phyloP scores from a whole-genome alignment of 163 green algal genomes.

The Prototheca cutis region DNA sequence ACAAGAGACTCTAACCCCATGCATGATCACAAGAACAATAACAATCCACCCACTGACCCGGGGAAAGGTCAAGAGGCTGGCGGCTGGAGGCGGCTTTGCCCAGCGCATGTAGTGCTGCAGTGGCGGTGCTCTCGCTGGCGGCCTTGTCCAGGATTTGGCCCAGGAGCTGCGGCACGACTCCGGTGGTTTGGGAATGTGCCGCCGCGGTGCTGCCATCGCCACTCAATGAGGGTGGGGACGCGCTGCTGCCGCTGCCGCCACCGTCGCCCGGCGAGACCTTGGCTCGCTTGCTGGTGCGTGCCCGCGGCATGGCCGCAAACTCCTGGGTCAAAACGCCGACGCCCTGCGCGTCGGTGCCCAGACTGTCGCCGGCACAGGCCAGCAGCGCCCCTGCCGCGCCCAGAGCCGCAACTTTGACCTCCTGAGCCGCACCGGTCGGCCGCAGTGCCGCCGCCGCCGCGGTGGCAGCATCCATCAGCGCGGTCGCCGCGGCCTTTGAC shows the following conservation, averaged over 20 bases:
- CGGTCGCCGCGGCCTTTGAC: constrained; percentile 19
- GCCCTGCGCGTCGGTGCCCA: constrained; percentile 26
- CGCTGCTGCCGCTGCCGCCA: not conserved
- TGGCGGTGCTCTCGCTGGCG: constrained; percentile 81
- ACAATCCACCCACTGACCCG: constrained; percentile 1
- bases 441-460: constrained; percentile 18
- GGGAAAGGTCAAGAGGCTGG: constrained; percentile 34
- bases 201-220: too few relatives aligned
- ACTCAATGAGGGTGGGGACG: not conserved
- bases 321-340: constrained; percentile 19
- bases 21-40: too few relatives aligned
- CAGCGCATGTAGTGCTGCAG: constrained; percentile 71
- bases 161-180: constrained; percentile 19
- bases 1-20: too few relatives aligned
- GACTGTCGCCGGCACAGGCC: constrained; percentile 50
- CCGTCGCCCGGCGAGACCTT: constrained; percentile 2
- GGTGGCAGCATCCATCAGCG: not conserved
- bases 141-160: constrained; percentile 73
- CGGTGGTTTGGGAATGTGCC: too few relatives aligned
- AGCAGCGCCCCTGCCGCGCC: constrained; percentile 46
- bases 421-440: constrained; percentile 63
- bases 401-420: constrained; percentile 93
- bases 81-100: constrained; percentile 41
- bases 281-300: constrained; percentile 9
- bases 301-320: constrained; percentile 30